Evolutionary conservation across 1,284 basidiomycete species (phyloP).

Genomic region (Gomphus bonarii): DNA sequence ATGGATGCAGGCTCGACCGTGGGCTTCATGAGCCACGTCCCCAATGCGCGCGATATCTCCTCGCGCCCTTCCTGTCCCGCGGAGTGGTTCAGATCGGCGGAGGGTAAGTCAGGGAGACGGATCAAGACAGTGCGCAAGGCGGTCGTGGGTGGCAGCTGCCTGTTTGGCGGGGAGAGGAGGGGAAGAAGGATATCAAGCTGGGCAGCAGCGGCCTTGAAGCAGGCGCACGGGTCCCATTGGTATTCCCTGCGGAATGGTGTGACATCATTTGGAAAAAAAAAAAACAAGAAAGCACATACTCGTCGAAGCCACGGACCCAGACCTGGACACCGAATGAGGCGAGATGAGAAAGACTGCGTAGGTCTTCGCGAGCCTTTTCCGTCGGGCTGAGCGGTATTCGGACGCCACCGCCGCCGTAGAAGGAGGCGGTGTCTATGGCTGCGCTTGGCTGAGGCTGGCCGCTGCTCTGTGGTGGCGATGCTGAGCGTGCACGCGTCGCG

Average conservation of each 20-base stretch:
- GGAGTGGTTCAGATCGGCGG: neutral
- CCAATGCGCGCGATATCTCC: constrained; percentile 1
- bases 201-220: constrained; percentile 1
- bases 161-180: neutral
- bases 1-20: constrained; percentile 2
- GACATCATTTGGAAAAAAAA: neutral
- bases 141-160: neutral
- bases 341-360: constrained; percentile 2
- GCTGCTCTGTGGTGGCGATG: neutral
- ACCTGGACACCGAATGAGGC: neutral
- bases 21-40: constrained; percentile 6
- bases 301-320: constrained; percentile 6
- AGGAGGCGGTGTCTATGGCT: neutral
- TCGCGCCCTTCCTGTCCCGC: neutral
- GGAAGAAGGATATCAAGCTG: constrained; percentile 4
- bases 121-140: neutral
- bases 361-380: constrained; percentile 5
- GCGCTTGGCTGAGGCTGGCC: too few species aligned
- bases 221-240: constrained; percentile 1
- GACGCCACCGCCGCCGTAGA: constrained; percentile 1
- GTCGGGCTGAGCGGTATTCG: neutral
- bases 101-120: neutral
- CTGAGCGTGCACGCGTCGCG: too few species aligned
- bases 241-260: neutral
- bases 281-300: neutral